These are phyloP conservation scores for Yarrowia hollandica DNA, from an alignment of 805 yeast species.

Conservation along the genomic window DNA sequence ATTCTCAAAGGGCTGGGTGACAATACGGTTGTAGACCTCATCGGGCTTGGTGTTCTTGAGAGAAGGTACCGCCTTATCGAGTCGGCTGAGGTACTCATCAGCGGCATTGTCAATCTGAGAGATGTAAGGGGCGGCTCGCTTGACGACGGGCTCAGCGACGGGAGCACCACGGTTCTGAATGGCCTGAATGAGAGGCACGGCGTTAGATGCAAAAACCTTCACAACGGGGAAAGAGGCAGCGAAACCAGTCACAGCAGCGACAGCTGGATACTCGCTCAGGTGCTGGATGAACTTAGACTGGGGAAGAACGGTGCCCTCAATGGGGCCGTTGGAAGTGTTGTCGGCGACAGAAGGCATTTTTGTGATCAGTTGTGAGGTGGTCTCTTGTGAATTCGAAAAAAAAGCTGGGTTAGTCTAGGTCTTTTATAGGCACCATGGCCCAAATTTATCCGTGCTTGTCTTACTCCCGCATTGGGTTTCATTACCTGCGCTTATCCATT, in stretches of 20 bases:
- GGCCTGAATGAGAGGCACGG: conserved; percentile 56
- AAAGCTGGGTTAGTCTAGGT: conserved; percentile 26
- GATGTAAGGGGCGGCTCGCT: conserved; percentile 49
- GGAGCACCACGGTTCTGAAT: conserved; percentile 39
- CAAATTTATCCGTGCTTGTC: conserved; percentile 29
- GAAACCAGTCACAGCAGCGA: conserved; percentile 59
- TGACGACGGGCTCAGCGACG: conserved; percentile 42
- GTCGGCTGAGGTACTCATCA: conserved; percentile 54
- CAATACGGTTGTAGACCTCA: conserved; percentile 46
- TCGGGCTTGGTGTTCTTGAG: conserved; percentile 60
- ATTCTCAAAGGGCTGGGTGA: conserved; percentile 43
- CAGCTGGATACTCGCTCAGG: conserved; percentile 53
- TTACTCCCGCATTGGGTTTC: conserved; percentile 28
- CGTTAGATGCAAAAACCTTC: conserved; percentile 60
- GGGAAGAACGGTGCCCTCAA: conserved; percentile 33
- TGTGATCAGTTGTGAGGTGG: conserved; percentile 12
- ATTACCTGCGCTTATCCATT: conserved; percentile 29
- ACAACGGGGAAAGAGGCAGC: conserved; percentile 59
- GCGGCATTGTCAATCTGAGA: conserved; percentile 53
- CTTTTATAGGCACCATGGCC: conserved; percentile 22
- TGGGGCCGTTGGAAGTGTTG: conserved; percentile 29
- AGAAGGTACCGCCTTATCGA: conserved; percentile 63
- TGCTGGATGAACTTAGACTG: conserved; percentile 50
- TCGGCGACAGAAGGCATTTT: conserved; percentile 28
- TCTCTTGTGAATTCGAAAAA: conserved; percentile 23